Evolutionary conservation across 2,329 filamentous ascomycete genomes (phyloP).

Genomic region (Orbilia blumenaviensis): DNA sequence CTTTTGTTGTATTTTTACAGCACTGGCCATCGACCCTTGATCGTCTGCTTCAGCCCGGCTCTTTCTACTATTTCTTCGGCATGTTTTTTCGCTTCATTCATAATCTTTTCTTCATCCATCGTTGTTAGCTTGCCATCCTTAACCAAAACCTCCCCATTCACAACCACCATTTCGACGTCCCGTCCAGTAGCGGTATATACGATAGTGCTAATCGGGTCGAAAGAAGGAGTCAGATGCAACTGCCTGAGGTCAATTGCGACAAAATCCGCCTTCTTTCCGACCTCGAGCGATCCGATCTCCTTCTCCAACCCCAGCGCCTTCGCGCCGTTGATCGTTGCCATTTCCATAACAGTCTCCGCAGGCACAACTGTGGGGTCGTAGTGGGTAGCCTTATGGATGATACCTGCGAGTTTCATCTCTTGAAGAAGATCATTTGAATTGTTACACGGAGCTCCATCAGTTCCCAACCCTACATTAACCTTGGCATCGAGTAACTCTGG

Average conservation of each 20-base stretch:
- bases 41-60: conserved; percentile 60
- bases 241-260: conserved; percentile 59
- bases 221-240: conserved; percentile 57
- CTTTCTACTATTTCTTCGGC: conserved; percentile 61
- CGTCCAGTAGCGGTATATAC: conserved; percentile 63
- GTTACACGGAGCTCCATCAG: conserved; percentile 67
- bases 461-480: conserved; percentile 66
- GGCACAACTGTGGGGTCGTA: conserved; percentile 62
- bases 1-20: conserved; percentile 43
- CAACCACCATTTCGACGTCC: conserved; percentile 63
- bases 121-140: conserved; percentile 60
- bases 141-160: conserved; percentile 63
- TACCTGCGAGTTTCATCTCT: conserved; percentile 66
- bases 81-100: conserved; percentile 60
- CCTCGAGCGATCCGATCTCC: conserved; percentile 62
- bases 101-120: conserved; percentile 62
- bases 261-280: conserved; percentile 64
- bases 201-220: conserved; percentile 61
- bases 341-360: conserved; percentile 64
- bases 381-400: conserved; percentile 61
- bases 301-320: conserved; percentile 61
- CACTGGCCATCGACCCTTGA: conserved; percentile 61
- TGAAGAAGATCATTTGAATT: conserved; percentile 59
- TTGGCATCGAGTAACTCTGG: conserved; percentile 63
- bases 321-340: conserved; percentile 67